Evolutionary conservation across 2,329 filamentous ascomycete species (phyloP), one percentile per base, ranked within the genome.

Genomic region (Ambrosiella xylebori): DNA sequence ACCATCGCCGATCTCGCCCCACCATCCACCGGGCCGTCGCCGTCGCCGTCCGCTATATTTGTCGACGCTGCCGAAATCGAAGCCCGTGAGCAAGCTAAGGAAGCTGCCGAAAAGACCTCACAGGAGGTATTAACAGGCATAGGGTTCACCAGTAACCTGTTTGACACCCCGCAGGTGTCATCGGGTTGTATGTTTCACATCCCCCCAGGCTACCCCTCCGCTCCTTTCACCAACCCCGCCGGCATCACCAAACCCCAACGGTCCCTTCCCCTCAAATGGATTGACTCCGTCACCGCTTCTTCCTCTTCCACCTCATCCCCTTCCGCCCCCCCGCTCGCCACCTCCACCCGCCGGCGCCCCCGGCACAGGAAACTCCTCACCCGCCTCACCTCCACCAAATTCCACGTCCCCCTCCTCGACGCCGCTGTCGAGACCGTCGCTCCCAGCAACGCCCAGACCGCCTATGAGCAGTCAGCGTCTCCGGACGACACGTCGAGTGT

Each of bases 391-490:
- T n/a, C 27, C 13, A 37, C 6, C 12, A 40, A 39, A n/a, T 49
- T 57, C 38, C 36, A 45, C 11, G 19, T 57, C 8, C 44, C 54
- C 15, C 19, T 57, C 4, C 13, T 57, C 7, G 54, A 57, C 36
- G 44, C 54, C 6, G 54, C 54, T 11, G 54, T 57, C 5, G 54
- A 57, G 35, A 49, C 44, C 3, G 50, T 57, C 38, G 54, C 44
- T 12, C 54, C 54, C 6, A 38, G 17, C 12, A 39, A 54, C 8
- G 27, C 9, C 15, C 15, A 49, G 2, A 15, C 8, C 17, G 15
- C 51, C 4, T 19, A n/a, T 9, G 39, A 37, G 11, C 51, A 13
- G n/a, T 13, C 35, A 6, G 51, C 51, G 35, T 3, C 19, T 8
- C 40, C 41, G 7, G 41, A 49, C 2, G 44, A 47, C 44, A 15